Percentiles rank a stretch among this genome's conserved stretches.
Evolutionary conservation across 306 rosid genomes (phyloP).

Genomic region (Inga oerstediana): DNA sequence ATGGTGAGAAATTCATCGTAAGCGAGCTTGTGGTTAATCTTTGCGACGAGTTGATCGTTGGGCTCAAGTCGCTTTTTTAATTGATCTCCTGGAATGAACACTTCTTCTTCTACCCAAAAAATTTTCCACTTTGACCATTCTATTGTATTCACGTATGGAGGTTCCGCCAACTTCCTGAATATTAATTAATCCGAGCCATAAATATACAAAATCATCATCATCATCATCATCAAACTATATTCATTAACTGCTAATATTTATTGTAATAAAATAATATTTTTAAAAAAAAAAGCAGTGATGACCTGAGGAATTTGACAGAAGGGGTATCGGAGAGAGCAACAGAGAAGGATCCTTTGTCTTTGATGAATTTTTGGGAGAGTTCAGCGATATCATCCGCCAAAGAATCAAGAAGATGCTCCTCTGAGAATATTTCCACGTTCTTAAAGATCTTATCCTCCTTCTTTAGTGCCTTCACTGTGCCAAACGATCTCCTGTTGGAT

Average conservation of each 20-base stretch:
- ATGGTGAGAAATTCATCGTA: not conserved
- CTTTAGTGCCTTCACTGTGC: slow-evolving; percentile 30
- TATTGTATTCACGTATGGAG: not conserved
- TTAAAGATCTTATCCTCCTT: slow-evolving; percentile 1
- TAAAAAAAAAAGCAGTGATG: not conserved
- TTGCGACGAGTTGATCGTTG: not conserved
- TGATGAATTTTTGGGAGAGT: slow-evolving; percentile 51
- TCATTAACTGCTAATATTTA: not conserved
- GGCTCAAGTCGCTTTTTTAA: not conserved
- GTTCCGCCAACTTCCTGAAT: not conserved
- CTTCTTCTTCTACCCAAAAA: not conserved
- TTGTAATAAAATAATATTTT: no score
- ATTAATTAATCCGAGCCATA: not conserved
- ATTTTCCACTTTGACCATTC: not conserved
- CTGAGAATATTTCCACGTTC: slow-evolving; percentile 52
- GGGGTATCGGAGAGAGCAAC: slow-evolving; percentile 68
- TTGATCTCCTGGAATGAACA: not conserved
- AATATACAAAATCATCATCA: not conserved
- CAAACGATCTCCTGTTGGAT: not conserved
- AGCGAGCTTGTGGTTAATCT: slow-evolving; percentile 1
- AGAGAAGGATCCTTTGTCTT: slow-evolving; percentile 55
- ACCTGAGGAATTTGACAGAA: slow-evolving; percentile 5
- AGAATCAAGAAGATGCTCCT: slow-evolving; percentile 10
- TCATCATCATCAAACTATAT: not conserved
- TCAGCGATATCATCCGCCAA: slow-evolving; percentile 58